Percentiles rank a stretch among this genome's conserved stretches.
phyloP scores from a whole-genome alignment of 106 monocot species.

The Platanthera zijinensis region DNA sequence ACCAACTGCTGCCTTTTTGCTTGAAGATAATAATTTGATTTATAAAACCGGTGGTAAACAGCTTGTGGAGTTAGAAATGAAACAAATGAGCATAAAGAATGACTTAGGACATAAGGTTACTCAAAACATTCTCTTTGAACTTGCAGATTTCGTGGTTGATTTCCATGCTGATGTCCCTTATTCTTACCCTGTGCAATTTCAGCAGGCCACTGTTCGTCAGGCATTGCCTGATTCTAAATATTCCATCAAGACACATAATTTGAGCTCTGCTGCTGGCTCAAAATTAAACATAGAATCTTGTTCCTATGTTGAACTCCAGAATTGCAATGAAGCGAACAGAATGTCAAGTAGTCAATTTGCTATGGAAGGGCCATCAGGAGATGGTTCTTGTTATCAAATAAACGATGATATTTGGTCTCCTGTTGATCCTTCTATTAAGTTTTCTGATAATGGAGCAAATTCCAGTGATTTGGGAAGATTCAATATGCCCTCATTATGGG shows the following conservation, averaged over 20 bases:
- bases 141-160: constrained; percentile 42
- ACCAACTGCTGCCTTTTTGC: constrained; percentile 18
- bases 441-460: constrained; percentile 19
- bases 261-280: constrained; percentile 19
- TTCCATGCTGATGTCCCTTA: constrained; percentile 26
- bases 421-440: constrained; percentile 32
- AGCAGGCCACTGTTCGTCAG: constrained; percentile 13
- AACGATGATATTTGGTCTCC: constrained; percentile 50
- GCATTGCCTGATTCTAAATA: constrained; percentile 29
- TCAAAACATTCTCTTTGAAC: constrained; percentile 37
- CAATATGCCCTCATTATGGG: constrained; percentile 63
- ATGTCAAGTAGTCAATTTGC: constrained; percentile 25
- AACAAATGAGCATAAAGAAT: constrained; percentile 31
- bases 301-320: constrained; percentile 26
- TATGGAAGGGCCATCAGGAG: constrained; percentile 67
- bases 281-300: constrained; percentile 23
- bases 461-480: constrained; percentile 44
- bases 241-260: constrained; percentile 16
- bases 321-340: constrained; percentile 31
- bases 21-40: constrained; percentile 30
- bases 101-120: constrained; percentile 33
- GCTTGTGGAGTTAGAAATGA: constrained; percentile 39
- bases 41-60: constrained; percentile 18
- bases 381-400: constrained; percentile 39
- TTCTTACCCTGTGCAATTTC: constrained; percentile 19